Conservation (phyloP, 176 grass and related monocot genomes). For the Carex parvula region DNA sequence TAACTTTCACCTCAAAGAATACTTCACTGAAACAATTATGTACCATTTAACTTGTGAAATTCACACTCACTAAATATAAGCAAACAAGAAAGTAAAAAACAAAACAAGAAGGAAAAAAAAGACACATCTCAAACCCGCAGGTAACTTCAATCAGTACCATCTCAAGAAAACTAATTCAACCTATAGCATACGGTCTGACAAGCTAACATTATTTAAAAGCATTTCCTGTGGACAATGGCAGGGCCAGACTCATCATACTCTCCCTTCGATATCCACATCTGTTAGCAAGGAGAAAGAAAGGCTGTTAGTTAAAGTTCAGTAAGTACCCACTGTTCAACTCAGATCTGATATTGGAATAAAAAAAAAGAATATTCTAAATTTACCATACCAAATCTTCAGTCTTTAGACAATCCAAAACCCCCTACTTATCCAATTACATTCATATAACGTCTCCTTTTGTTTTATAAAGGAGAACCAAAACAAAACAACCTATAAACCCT, state of each 20-base stretch:
- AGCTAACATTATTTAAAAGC: slow-evolving; percentile 42
- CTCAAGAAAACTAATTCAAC: not conserved
- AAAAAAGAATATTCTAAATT: not conserved
- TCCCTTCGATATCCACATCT: slow-evolving; percentile 92
- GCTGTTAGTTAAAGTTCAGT: not conserved
- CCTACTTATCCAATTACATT: not conserved
- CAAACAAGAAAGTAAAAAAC: not conserved
- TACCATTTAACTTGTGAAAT: not conserved
- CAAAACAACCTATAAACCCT: not conserved
- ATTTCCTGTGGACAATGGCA: slow-evolving; percentile 73
- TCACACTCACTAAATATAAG: not conserved
- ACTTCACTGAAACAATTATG: not conserved
- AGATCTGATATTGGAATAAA: not conserved
- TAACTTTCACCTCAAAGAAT: not conserved
- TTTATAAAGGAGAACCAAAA: not conserved
- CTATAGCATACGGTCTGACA: not conserved
- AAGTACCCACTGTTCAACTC: not conserved
- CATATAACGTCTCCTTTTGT: not conserved
- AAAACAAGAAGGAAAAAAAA: not conserved
- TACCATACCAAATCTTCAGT: not conserved
- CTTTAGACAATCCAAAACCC: not conserved
- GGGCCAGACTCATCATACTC: slow-evolving; percentile 84
- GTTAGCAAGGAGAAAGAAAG: not conserved
- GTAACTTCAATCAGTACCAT: not conserved
- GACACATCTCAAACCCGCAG: not conserved